Evolutionary conservation across 805 yeast species (phyloP).

Genomic region (Teunomyces barrocoloradensis): DNA sequence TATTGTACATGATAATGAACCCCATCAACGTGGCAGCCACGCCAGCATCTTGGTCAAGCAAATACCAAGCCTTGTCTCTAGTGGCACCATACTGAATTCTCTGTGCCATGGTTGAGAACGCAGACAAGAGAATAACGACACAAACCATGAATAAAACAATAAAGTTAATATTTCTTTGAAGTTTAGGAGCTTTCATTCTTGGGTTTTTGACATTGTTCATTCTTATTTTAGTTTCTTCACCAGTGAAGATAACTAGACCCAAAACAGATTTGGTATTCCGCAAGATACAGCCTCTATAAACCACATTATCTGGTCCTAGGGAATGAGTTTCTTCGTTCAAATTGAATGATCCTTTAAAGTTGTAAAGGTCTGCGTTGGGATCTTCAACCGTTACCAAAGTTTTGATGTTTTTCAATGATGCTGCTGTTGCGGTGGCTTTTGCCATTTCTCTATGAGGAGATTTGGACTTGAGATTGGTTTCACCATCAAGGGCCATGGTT

Average conservation of each 20-base stretch:
- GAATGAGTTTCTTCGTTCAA: conserved; percentile 46
- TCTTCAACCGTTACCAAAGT: conserved; percentile 74
- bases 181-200: conserved; percentile 87
- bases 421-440: conserved; percentile 47
- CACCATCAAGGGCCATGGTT: conserved; percentile 98
- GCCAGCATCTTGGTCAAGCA: conserved; percentile 71
- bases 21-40: conserved; percentile 91
- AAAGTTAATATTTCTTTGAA: conserved; percentile 76
- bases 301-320: conserved; percentile 74
- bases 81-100: conserved; percentile 45
- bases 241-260: conserved; percentile 88
- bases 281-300: conserved; percentile 85
- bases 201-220: conserved; percentile 93
- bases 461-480: conserved; percentile 82
- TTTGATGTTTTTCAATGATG: conserved; percentile 47
- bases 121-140: conserved; percentile 70
- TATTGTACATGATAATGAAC: conserved; percentile 94
- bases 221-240: conserved; percentile 93
- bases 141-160: conserved; percentile 87
- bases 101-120: conserved; percentile 81
- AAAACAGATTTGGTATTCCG: conserved; percentile 75
- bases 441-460: conserved; percentile 65
- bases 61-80: conserved; percentile 63
- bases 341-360: conserved; percentile 76
- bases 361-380: conserved; percentile 88